Conservation (phyloP, 768 basidiomycete genomes). For the Rubroboletus satanas region DNA sequence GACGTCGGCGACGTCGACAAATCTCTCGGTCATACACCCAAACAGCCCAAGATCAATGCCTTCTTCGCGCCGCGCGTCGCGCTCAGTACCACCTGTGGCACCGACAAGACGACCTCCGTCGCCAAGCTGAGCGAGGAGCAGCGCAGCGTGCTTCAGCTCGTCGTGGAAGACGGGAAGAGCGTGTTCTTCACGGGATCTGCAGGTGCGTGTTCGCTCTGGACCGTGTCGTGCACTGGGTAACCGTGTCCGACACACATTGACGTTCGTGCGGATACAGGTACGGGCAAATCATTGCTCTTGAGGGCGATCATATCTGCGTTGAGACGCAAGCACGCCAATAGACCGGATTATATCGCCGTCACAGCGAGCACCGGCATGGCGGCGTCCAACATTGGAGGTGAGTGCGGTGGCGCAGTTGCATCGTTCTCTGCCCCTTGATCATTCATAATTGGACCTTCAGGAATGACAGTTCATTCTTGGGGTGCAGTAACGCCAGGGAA, state of each 20-base stretch:
- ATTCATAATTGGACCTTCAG: constrained; percentile 23
- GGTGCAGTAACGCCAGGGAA: constrained; percentile 51
- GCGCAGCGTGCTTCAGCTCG: constrained; percentile 45
- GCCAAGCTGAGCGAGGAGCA: constrained; percentile 55
- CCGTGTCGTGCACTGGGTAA: background rate
- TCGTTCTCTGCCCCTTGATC: background rate
- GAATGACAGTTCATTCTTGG: constrained; percentile 59
- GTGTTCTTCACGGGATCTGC: constrained; percentile 70
- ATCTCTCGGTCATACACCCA: background rate
- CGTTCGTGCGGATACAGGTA: constrained; percentile 37
- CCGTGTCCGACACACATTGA: background rate
- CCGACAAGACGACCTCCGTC: constrained; percentile 24
- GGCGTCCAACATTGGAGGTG: constrained; percentile 48
- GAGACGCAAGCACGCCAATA: constrained; percentile 34
- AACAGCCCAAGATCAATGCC: constrained; percentile 25
- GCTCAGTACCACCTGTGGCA: constrained; percentile 29
- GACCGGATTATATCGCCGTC: constrained; percentile 37
- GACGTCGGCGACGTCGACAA: background rate
- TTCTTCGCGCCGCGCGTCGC: constrained; percentile 29
- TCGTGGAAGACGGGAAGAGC: constrained; percentile 53
- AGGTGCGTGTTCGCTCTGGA: constrained; percentile 36
- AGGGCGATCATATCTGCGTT: constrained; percentile 54
- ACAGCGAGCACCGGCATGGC: constrained; percentile 46
- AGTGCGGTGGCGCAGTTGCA: background rate
- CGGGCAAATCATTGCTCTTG: constrained; percentile 60